Percentiles rank a stretch among this genome's conserved stretches.
phyloP scores from a whole-genome alignment of 108 stramenopile species.

The Fistulifera solaris region DNA sequence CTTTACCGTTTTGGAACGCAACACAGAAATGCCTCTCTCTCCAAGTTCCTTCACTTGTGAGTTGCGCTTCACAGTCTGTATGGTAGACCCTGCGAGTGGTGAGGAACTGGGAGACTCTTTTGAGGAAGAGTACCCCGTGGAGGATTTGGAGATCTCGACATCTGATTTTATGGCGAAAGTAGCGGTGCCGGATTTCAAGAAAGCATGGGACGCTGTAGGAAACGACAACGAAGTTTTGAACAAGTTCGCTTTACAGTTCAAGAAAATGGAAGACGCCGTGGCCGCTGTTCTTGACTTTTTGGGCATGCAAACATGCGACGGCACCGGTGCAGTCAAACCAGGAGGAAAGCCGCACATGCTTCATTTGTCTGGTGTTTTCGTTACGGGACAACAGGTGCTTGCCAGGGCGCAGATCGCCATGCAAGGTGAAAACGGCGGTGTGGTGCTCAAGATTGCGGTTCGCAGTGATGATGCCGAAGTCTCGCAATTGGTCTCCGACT shows the following conservation, averaged over 20 bases:
- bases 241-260: conserved; percentile 88
- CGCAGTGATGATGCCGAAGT: conserved; percentile 62
- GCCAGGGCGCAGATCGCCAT: conserved; percentile 80
- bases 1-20: conserved; percentile 67
- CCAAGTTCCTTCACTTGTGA: conserved; percentile 48
- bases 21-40: conserved; percentile 23
- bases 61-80: conserved; percentile 67
- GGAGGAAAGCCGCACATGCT: conserved; percentile 82
- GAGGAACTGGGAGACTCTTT: conserved; percentile 75
- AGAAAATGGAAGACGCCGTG: conserved; percentile 78
- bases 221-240: conserved; percentile 84
- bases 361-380: conserved; percentile 84
- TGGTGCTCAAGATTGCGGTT: conserved; percentile 87
- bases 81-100: conserved; percentile 72
- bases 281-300: conserved; percentile 72
- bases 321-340: conserved; percentile 56
- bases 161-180: conserved; percentile 93
- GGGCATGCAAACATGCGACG: conserved; percentile 91
- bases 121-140: conserved; percentile 91
- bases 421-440: conserved; percentile 41
- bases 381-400: conserved; percentile 68
- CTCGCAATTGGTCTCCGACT: conserved; percentile 77
- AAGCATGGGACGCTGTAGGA: conserved; percentile 75
- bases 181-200: conserved; percentile 74
- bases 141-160: conserved; percentile 75